Conservation (phyloP, 108 stramenopile species). For the Hondaea fermentalgiana region DNA sequence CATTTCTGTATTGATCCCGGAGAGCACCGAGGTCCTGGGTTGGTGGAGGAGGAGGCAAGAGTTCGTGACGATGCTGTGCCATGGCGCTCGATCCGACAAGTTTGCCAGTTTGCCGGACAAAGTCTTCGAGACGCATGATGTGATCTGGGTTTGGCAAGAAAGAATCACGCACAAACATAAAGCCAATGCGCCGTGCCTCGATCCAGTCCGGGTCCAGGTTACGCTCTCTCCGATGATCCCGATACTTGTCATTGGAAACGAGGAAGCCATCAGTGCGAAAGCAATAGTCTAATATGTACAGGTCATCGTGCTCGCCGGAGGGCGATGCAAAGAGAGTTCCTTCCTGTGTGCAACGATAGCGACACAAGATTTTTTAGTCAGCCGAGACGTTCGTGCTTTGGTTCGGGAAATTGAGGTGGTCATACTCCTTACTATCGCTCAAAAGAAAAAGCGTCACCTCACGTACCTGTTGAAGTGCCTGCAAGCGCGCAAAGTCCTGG, state of each 20-base stretch:
- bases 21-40: neutral
- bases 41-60: neutral
- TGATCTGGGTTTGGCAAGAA: conserved; percentile 5
- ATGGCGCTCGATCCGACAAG: neutral
- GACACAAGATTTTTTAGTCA: neutral
- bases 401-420: neutral
- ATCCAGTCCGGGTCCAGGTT: neutral
- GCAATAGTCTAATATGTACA: neutral
- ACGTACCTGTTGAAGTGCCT: neutral
- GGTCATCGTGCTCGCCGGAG: conserved; percentile 8
- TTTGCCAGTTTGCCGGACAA: neutral
- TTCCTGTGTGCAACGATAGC: neutral
- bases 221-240: neutral
- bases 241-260: neutral
- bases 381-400: neutral
- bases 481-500: neutral
- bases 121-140: neutral
- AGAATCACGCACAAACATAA: neutral
- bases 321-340: neutral
- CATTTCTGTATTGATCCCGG: neutral
- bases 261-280: conserved; percentile 7
- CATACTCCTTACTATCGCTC: too few relatives aligned
- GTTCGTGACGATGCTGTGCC: neutral
- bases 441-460: too few relatives aligned
- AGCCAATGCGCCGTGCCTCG: neutral